These are phyloP conservation scores for Starmera dryadoides DNA, from an alignment of 805 yeast genomes.

Conservation along the genomic window DNA sequence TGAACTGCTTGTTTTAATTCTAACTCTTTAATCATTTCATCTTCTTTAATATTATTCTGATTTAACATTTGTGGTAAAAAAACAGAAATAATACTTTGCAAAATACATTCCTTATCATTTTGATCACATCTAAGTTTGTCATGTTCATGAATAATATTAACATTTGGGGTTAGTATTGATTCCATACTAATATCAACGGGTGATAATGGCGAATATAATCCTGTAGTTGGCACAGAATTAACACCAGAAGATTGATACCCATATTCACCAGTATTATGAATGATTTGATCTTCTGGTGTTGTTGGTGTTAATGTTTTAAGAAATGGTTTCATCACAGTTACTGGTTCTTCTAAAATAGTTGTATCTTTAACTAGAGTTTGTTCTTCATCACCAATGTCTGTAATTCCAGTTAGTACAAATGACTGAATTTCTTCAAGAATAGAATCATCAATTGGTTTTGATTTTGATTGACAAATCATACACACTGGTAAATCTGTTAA, in stretches of 20 bases:
- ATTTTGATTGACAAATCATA: constrained; percentile 15
- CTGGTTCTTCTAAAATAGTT: background rate
- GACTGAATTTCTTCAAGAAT: constrained; percentile 20
- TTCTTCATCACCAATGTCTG: too few species aligned
- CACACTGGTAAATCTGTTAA: constrained; percentile 19
- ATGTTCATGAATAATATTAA: constrained; percentile 16
- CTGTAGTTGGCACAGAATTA: background rate
- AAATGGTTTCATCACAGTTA: background rate
- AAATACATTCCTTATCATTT: constrained; percentile 5
- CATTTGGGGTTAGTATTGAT: constrained; percentile 9
- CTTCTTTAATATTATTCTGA: constrained; percentile 7
- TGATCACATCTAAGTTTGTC: constrained; percentile 11
- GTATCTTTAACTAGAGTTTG: background rate
- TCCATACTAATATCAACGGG: constrained; percentile 3
- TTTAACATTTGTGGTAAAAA: constrained; percentile 7
- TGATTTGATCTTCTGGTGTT: constrained; percentile 18
- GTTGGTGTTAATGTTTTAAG: constrained; percentile 6
- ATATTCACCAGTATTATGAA: too few species aligned
- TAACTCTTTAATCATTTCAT: constrained; percentile 1
- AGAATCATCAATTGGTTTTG: constrained; percentile 22
- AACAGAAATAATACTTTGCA: constrained; percentile 7
- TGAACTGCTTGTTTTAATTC: constrained; percentile 10
- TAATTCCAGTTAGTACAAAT: constrained; percentile 7
- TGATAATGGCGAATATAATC: background rate
- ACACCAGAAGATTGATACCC: too few species aligned